Evolutionary conservation across 2,329 filamentous ascomycete species (phyloP), one percentile per base, ranked within the genome.

Genomic region (Exophiala bonariae): DNA sequence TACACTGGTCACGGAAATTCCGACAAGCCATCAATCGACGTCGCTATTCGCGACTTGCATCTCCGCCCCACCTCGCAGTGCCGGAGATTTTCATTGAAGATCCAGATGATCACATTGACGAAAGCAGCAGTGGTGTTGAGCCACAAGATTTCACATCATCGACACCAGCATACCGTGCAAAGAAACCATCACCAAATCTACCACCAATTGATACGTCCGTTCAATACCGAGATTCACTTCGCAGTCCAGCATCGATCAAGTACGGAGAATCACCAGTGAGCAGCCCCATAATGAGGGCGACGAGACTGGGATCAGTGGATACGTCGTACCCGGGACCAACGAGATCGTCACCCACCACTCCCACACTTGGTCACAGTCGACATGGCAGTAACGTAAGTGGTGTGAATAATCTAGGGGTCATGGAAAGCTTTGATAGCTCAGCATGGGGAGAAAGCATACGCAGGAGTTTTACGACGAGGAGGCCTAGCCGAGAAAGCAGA

Each of bases 371-470:
- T 38, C 59, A 80, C 76, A 62, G 80, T 58, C 73, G 85, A 34
- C 79, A 83, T 18, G 81, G 79, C 44, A 90, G 86, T 66, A 76
- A 78, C 4, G 84, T 91, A 47, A 89, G 82, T 37, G 50, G 44
- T 14, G 16, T 49, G n/a, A 43, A 37, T 61, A 83, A 85, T 40
- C 80, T 84, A 38, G 86, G 90, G 60, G 87, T 95, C 57, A 81
- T 91, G 66, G 83, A 90, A 57, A 87, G 93, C 63, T 78, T 97
- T 44, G 89, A 93, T 61, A 87, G 92, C 61, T 93, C 89, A 14
- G 85, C 87, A 13, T 97, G 92, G 92, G 88, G 92, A 41, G 89
- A 95, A 70, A 95, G 88, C 73, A 90, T 96, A 56, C 79, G 90
- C 55, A 80, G 89, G 53, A 95, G 89, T 70, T 89, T 93, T 59